Base-by-base conservation (phyloP, 805 yeast genomes). In the Scheffersomyces stipitis region DNA sequence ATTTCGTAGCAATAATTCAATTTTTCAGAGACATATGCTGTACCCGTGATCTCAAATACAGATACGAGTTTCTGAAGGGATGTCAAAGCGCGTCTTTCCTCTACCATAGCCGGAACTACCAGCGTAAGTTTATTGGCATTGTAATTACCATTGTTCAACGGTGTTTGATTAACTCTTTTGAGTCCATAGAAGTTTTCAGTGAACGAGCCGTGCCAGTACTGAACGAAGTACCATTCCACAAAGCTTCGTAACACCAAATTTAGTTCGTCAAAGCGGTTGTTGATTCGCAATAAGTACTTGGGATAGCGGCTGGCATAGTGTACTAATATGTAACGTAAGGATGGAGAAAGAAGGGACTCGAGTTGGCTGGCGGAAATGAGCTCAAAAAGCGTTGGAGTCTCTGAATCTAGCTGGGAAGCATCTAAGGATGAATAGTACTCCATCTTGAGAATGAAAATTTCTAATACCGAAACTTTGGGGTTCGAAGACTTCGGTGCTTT, bases 131-230 rank as follows among this genome's bases (percentile, higher is more conserved):
- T 67, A 18, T 58, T 43, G 28, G 54, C 46, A 36, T 62, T 58
- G 34, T 58, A 65, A 32, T 58, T 54, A 5, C 38, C 18, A 30
- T 52, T 44, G 1, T 69, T 51, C 13, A 66, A 48, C 3, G 64
- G 65, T 0, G 70, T 65, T 34, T 53, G 58, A 38, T 62, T 63
- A 18, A 75, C 74, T 32, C 95, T 69, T 53, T 88, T 88, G 45
- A 91, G 62, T 2, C 97, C 98, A 54, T 91, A 91, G 55, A 91
- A 91, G 54, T 86, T 85, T 58, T 91, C 97, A 0, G 95, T 87
- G 52, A 91, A 87, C 2, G 93, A 78, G 0, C 95, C 78, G 51
- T 86, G 90, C 87, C 93, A 86, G 33, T 70, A 69, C 34, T 66
- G 74, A 33, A 91, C 58, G 48, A 82, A 86, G 43, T 75, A 72